A percentile compares a stretch with the other conserved stretches of the same genome.
Evolutionary conservation across 768 basidiomycete genomes (phyloP).

Genomic region (Pulveroboletus sp.): DNA sequence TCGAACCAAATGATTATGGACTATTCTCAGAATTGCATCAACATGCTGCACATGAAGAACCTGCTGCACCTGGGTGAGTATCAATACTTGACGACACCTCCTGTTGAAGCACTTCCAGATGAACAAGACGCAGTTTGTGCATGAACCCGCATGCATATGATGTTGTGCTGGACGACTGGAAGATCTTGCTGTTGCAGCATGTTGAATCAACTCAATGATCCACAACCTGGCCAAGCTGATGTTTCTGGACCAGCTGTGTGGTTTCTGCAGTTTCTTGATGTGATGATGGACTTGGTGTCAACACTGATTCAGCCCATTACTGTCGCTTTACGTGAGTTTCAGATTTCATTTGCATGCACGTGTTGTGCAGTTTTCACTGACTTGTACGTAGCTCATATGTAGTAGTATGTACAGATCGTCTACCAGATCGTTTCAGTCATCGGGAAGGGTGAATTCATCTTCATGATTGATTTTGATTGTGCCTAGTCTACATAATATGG

Average conservation of each 20-base stretch:
- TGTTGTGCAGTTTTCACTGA: neutral
- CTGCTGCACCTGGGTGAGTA: constrained; percentile 97
- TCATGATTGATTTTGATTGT: too few species aligned
- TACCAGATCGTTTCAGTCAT: constrained; percentile 83
- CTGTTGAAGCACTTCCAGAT: constrained; percentile 93
- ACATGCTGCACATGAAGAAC: constrained; percentile 99
- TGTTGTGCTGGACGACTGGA: constrained; percentile 95
- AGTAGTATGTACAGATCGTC: constrained; percentile 59
- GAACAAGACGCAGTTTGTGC: constrained; percentile 93
- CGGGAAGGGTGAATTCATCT: constrained; percentile 58
- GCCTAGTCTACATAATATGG: too few species aligned
- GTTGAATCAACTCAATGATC: constrained; percentile 99
- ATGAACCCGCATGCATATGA: constrained; percentile 93
- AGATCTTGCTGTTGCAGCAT: constrained; percentile 91
- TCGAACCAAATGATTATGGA: constrained; percentile 87
- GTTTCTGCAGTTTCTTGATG: constrained; percentile 99
- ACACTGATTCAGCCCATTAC: constrained; percentile 83
- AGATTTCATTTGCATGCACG: too few species aligned
- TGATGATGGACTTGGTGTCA: constrained; percentile 94
- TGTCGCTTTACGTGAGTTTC: constrained; percentile 85
- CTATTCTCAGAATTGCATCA: constrained; percentile 94
- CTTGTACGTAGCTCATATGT: constrained; percentile 8
- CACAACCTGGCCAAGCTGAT: constrained; percentile 94
- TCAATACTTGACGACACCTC: constrained; percentile 94
- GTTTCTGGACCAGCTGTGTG: constrained; percentile 87